These are phyloP conservation scores for Apiotrichum montevideense DNA, from an alignment of 1,284 basidiomycete genomes.

Conservation along the genomic window DNA sequence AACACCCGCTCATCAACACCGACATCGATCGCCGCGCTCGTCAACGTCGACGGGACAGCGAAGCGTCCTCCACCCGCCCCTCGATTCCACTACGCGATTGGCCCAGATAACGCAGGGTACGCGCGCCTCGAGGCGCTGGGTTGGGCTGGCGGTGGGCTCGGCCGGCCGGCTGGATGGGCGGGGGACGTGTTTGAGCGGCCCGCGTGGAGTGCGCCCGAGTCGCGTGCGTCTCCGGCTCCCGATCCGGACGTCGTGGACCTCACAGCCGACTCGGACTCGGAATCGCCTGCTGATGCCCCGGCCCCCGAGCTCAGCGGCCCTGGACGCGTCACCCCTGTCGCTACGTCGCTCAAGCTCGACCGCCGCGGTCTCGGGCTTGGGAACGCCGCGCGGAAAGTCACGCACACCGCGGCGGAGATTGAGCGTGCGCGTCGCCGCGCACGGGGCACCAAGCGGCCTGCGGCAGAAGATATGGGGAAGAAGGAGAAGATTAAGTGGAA, in stretches of 20 bases:
- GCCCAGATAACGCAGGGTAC: constrained; percentile 42
- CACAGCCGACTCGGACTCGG: neutral
- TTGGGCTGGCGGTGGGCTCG: constrained; percentile 41
- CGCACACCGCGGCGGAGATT: constrained; percentile 37
- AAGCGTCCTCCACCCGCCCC: constrained; percentile 5
- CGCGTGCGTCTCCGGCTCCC: neutral
- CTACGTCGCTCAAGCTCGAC: constrained; percentile 41
- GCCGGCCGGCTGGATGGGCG: constrained; percentile 26
- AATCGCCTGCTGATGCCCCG: too few species aligned
- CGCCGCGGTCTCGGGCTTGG: constrained; percentile 30
- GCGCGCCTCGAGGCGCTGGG: constrained; percentile 32
- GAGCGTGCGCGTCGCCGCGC: constrained; percentile 25
- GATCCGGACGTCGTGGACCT: constrained; percentile 14
- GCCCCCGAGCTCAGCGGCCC: constrained; percentile 12
- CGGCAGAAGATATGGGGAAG: constrained; percentile 16
- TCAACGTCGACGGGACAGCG: constrained; percentile 6
- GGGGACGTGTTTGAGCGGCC: neutral
- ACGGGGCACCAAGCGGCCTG: constrained; percentile 7
- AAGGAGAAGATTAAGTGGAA: constrained; percentile 40
- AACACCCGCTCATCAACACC: neutral
- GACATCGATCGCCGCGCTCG: too few species aligned
- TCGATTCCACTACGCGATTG: constrained; percentile 29
- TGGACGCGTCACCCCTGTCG: constrained; percentile 36
- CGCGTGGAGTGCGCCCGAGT: neutral
- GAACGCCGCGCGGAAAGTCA: constrained; percentile 22